These are phyloP conservation scores for Termitomyces sp. DNA, from an alignment of 1,284 basidiomycete genomes.

Conservation along the genomic window DNA sequence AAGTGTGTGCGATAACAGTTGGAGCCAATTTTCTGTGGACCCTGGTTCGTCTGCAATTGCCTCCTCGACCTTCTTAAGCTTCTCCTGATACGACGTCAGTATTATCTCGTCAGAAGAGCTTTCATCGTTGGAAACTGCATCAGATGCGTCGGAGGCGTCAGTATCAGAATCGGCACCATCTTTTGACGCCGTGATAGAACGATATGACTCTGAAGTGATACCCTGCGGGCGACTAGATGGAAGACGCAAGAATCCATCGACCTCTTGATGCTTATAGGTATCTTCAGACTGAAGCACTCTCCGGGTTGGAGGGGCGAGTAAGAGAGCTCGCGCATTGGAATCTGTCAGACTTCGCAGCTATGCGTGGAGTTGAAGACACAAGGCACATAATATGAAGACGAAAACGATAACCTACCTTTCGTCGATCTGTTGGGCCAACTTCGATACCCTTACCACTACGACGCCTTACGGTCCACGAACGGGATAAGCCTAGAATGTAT, in stretches of 20 bases:
- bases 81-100: constrained; percentile 52
- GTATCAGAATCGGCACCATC: constrained; percentile 38
- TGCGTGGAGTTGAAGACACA: background rate
- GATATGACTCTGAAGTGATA: constrained; percentile 40
- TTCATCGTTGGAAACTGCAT: constrained; percentile 24
- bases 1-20: constrained; percentile 55
- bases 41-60: constrained; percentile 45
- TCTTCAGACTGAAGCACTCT: constrained; percentile 34
- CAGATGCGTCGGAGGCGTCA: constrained; percentile 31
- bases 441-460: constrained; percentile 56
- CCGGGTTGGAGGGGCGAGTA: constrained; percentile 44
- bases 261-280: constrained; percentile 47
- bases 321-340: constrained; percentile 43
- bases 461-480: constrained; percentile 40
- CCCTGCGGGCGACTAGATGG: constrained; percentile 31
- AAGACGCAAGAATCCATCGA: constrained; percentile 63
- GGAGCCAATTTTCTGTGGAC: constrained; percentile 58
- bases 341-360: constrained; percentile 57
- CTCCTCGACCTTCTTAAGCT: constrained; percentile 55
- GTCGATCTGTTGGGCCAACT: constrained; percentile 42
- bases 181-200: constrained; percentile 39
- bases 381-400: constrained; percentile 2
- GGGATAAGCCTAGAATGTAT: constrained; percentile 55
- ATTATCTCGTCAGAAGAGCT: constrained; percentile 25
- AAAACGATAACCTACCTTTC: constrained; percentile 37